Percentiles rank a stretch among this genome's conserved stretches.
These are phyloP conservation scores for Kazachstania africana DNA, from an alignment of 805 yeast genomes.

Conservation along the genomic window DNA sequence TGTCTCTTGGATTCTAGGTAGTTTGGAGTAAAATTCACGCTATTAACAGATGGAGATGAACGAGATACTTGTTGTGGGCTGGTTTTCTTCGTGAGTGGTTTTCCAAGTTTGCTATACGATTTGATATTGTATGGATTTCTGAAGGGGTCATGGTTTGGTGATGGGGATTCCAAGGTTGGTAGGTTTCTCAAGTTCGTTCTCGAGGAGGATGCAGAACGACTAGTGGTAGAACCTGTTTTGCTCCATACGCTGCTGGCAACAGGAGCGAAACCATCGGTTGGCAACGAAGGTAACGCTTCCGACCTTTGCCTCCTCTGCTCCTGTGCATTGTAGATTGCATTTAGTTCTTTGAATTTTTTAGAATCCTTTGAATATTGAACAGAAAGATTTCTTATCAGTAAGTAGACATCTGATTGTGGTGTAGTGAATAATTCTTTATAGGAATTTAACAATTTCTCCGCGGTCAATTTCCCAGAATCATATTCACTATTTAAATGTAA, in stretches of 20 bases:
- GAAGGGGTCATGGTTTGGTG: slow-evolving; percentile 13
- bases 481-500: slow-evolving; percentile 36
- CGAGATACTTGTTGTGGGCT: neutral
- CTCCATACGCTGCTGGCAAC: slow-evolving; percentile 25
- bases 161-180: slow-evolving; percentile 24
- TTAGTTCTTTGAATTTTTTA: slow-evolving; percentile 31
- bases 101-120: too few relatives aligned
- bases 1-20: slow-evolving; percentile 20
- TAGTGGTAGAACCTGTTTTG: slow-evolving; percentile 2
- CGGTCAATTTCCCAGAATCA: slow-evolving; percentile 34
- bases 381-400: slow-evolving; percentile 49
- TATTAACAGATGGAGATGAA: slow-evolving; percentile 8
- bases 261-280: slow-evolving; percentile 10
- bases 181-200: slow-evolving; percentile 14
- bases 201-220: neutral
- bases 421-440: slow-evolving; percentile 40
- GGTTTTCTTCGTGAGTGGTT: neutral
- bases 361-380: slow-evolving; percentile 43
- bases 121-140: slow-evolving; percentile 6
- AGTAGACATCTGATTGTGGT: slow-evolving; percentile 36
- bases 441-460: slow-evolving; percentile 33
- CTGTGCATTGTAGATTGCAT: slow-evolving; percentile 19
- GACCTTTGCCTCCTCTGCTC: slow-evolving; percentile 15
- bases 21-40: slow-evolving; percentile 18
- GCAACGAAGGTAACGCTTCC: slow-evolving; percentile 18